phyloP scores from a whole-genome alignment of 2,329 filamentous ascomycete species.

The Trematosphaeria pertusa region DNA sequence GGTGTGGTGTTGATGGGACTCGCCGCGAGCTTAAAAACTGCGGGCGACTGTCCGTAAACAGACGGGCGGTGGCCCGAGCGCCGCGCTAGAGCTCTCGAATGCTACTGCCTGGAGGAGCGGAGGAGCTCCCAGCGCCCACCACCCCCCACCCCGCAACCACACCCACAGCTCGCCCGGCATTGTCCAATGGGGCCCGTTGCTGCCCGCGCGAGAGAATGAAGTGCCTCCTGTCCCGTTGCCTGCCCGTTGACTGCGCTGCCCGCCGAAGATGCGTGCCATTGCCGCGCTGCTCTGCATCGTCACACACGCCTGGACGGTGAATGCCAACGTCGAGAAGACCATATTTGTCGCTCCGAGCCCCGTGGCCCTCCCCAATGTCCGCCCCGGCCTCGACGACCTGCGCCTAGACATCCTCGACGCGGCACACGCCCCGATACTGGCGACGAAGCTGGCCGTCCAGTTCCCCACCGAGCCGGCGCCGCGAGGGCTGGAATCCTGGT shows the following conservation, averaged over 20 bases:
- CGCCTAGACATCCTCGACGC: constrained; percentile 71
- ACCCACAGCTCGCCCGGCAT: constrained; percentile 8
- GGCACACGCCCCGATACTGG: constrained; percentile 55
- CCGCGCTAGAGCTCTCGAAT: no score
- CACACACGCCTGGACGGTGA: constrained; percentile 43
- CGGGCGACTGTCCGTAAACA: constrained; percentile 12
- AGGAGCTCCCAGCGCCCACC: no score
- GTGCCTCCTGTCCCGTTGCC: not conserved
- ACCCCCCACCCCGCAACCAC: no score
- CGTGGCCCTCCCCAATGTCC: constrained; percentile 62
- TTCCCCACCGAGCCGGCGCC: constrained; percentile 67
- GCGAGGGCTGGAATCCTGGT: constrained; percentile 75
- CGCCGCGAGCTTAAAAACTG: no score
- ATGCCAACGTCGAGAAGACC: constrained; percentile 87
- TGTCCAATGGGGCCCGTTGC: constrained; percentile 13
- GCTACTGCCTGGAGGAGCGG: no score
- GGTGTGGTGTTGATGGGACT: constrained; percentile 25
- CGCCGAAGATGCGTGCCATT: constrained; percentile 43
- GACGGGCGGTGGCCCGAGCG: not conserved
- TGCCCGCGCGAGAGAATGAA: not conserved
- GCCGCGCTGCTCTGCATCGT: constrained; percentile 39
- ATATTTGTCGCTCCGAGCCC: constrained; percentile 79
- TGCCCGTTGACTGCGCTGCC: constrained; percentile 8
- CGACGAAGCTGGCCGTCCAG: constrained; percentile 69
- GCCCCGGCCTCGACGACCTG: constrained; percentile 66